Evolutionary conservation across 2,329 filamentous ascomycete species (phyloP).

Genomic region (Neofusicoccum kwambonambiense): DNA sequence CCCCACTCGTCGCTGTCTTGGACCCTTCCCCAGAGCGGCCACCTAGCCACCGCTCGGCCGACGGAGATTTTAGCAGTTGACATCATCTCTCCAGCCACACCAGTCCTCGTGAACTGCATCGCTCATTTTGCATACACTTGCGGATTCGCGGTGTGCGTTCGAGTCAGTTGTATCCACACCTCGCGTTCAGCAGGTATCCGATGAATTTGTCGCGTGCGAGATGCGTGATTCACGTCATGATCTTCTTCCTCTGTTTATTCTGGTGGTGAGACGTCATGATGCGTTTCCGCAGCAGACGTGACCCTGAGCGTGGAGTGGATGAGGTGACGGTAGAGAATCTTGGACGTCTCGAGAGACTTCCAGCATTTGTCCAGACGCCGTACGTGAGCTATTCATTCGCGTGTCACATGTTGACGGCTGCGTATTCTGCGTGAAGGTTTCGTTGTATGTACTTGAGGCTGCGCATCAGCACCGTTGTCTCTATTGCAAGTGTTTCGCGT

Average conservation of each 20-base stretch:
- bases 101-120: background rate
- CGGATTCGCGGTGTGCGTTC: background rate
- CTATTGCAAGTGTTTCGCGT: too few relatives aligned
- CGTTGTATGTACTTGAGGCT: too few relatives aligned
- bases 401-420: too few relatives aligned
- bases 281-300: background rate
- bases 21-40: background rate
- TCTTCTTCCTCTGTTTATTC: background rate
- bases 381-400: too few relatives aligned
- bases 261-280: background rate
- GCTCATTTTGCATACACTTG: background rate
- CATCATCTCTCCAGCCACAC: conserved; percentile 4
- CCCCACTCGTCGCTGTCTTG: background rate
- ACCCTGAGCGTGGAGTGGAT: too few relatives aligned
- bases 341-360: too few relatives aligned
- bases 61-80: background rate
- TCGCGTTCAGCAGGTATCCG: background rate
- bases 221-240: background rate
- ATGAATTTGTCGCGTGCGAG: background rate
- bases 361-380: too few relatives aligned
- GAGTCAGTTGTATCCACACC: conserved; percentile 6
- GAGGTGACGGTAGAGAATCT: too few relatives aligned
- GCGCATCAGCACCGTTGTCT: too few relatives aligned
- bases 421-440: too few relatives aligned
- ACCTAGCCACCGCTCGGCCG: background rate